A percentile compares a stretch with the other conserved stretches of the same genome.
phyloP scores from a whole-genome alignment of 306 rosid species.

The Ziziphus jujuba region DNA sequence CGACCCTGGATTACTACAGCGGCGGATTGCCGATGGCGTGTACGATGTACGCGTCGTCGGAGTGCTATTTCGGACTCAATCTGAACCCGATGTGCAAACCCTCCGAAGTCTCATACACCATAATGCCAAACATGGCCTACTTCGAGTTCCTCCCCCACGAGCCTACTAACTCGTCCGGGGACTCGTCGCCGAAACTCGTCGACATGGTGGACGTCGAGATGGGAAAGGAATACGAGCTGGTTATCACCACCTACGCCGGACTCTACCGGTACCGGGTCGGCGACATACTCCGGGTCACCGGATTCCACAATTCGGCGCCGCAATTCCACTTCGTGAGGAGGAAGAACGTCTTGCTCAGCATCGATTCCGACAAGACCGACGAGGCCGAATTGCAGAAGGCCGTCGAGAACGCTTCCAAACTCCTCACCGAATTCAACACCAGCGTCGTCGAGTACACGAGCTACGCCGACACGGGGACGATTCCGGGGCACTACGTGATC shows the following conservation, averaged over 20 bases:
- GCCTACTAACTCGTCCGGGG: conserved; percentile 16
- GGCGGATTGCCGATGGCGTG: conserved; percentile 52
- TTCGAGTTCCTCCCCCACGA: conserved; percentile 58
- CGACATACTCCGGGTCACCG: conserved; percentile 60
- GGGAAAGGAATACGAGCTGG: conserved; percentile 59
- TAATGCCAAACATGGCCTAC: conserved; percentile 72
- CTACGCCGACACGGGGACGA: conserved; percentile 48
- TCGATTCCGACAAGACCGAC: conserved; percentile 63
- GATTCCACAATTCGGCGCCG: conserved; percentile 67
- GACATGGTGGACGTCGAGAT: conserved; percentile 43
- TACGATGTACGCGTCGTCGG: conserved; percentile 64
- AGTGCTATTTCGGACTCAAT: conserved; percentile 56
- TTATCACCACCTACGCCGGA: conserved; percentile 55
- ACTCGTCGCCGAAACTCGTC: conserved; percentile 26
- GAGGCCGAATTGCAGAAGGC: conserved; percentile 58
- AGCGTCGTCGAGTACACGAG: conserved; percentile 66
- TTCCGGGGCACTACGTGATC: conserved; percentile 61
- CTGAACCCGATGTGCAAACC: conserved; percentile 61
- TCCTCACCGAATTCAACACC: conserved; percentile 23
- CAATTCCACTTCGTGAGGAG: conserved; percentile 62
- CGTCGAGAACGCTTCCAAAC: conserved; percentile 42
- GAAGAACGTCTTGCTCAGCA: conserved; percentile 54
- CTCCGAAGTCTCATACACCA: conserved; percentile 47
- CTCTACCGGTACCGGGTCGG: conserved; percentile 56
- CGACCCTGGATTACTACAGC: conserved; percentile 55